These are phyloP conservation scores for Rhizophora apiculata DNA, from an alignment of 345 rosid species.

Conservation along the genomic window DNA sequence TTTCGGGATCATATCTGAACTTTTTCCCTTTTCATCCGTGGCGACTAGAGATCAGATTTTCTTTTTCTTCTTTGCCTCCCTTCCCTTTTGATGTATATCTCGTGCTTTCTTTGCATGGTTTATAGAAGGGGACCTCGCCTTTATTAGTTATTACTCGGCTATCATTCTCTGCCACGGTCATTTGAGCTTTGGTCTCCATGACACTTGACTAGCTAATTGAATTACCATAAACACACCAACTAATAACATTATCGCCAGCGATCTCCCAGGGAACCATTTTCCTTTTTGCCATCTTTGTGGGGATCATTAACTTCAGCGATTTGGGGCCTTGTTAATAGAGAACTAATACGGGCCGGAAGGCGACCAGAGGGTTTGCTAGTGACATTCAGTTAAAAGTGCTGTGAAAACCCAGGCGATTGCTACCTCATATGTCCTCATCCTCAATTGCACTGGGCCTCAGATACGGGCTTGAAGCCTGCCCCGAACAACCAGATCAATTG, in stretches of 20 bases:
- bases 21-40: slow-evolving; percentile 20
- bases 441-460: too few relatives aligned
- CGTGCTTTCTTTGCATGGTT: slow-evolving; percentile 10
- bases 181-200: too few relatives aligned
- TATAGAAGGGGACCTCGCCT: background rate
- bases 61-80: background rate
- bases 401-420: too few relatives aligned
- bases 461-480: too few relatives aligned
- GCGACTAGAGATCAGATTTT: background rate
- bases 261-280: background rate
- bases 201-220: too few relatives aligned
- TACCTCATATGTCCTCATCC: too few relatives aligned
- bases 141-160: background rate
- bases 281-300: background rate
- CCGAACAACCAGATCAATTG: too few relatives aligned
- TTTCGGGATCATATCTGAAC: slow-evolving; percentile 35
- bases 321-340: too few relatives aligned
- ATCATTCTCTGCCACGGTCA: background rate
- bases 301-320: background rate
- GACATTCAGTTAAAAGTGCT: too few relatives aligned
- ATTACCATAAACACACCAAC: slow-evolving; percentile 22
- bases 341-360: too few relatives aligned
- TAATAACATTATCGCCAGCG: slow-evolving; percentile 26
- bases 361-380: too few relatives aligned
- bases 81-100: background rate